Evolutionary conservation across 2,329 filamentous ascomycete species (phyloP).

Genomic region (Elsinoe fawcettii): DNA sequence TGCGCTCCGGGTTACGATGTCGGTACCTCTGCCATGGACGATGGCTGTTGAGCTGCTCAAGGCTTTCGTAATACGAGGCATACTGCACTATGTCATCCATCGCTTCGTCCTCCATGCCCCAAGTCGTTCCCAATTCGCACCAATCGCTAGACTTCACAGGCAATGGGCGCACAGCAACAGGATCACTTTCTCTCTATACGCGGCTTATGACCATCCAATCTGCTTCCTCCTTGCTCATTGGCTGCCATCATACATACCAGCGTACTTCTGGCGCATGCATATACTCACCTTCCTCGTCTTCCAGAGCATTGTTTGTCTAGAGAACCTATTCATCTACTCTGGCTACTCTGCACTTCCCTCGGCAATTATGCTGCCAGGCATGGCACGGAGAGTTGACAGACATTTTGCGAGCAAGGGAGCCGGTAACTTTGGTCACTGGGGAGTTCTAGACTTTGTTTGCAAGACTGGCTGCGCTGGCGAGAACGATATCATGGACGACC

Average conservation of each 20-base stretch:
- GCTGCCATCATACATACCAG: conserved; percentile 58
- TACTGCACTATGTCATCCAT: conserved; percentile 67
- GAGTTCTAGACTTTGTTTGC: conserved; percentile 54
- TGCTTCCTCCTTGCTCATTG: conserved; percentile 57
- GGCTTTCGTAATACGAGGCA: conserved; percentile 51
- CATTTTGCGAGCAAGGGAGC: conserved; percentile 46
- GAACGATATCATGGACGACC: conserved; percentile 46
- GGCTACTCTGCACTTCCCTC: conserved; percentile 58
- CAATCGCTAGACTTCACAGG: conserved; percentile 36
- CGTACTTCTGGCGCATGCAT: conserved; percentile 59
- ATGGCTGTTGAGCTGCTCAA: conserved; percentile 48
- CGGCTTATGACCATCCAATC: conserved; percentile 61
- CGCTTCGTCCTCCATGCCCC: conserved; percentile 58
- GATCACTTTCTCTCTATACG: conserved; percentile 54
- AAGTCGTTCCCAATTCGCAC: conserved; percentile 20
- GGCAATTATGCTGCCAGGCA: conserved; percentile 50
- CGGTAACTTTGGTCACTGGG: conserved; percentile 54
- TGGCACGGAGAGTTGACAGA: conserved; percentile 50
- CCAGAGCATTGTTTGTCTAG: conserved; percentile 53
- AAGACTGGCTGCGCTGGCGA: conserved; percentile 46
- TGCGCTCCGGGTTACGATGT: conserved; percentile 50
- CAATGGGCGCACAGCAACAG: conserved; percentile 52
- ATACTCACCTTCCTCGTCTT: conserved; percentile 65
- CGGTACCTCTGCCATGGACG: conserved; percentile 55
- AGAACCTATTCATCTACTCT: conserved; percentile 60